Percentiles rank a stretch among this genome's conserved stretches.
phyloP scores from a whole-genome alignment of 176 grass and related monocot species.

The Triticum dicoccoides region DNA sequence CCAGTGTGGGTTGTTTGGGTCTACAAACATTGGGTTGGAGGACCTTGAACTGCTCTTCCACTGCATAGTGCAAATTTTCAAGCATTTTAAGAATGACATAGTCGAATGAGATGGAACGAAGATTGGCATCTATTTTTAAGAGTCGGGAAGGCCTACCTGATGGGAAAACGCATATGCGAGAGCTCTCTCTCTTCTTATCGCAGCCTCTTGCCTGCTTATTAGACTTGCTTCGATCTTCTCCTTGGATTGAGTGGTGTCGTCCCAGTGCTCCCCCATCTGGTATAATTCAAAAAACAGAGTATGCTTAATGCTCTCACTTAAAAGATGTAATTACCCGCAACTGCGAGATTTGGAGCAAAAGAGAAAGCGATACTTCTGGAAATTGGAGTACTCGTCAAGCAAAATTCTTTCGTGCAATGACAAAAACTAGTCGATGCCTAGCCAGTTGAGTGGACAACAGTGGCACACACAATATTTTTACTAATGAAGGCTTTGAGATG shows the following conservation, averaged over 20 bases:
- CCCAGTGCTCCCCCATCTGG: constrained; percentile 94
- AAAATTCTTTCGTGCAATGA: background rate
- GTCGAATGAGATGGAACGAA: background rate
- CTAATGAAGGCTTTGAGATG: constrained; percentile 19
- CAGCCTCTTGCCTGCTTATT: constrained; percentile 89
- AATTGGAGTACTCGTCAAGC: background rate
- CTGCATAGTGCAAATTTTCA: constrained; percentile 45
- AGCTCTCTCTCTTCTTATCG: constrained; percentile 86
- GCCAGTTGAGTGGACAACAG: background rate
- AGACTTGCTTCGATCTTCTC: constrained; percentile 89
- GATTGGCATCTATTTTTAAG: background rate
- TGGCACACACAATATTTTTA: constrained; percentile 12
- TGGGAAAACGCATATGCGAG: constrained; percentile 97
- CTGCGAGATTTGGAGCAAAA: background rate
- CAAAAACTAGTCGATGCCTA: background rate
- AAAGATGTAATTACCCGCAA: background rate
- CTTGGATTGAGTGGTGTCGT: constrained; percentile 89
- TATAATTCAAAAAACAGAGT: constrained; percentile 29
- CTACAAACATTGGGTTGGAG: constrained; percentile 88
- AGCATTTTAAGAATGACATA: constrained; percentile 3
- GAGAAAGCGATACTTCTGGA: background rate
- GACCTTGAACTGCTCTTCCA: constrained; percentile 92
- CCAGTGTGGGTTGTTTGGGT: constrained; percentile 89
- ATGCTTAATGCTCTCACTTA: background rate
- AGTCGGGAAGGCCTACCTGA: constrained; percentile 58